Evolutionary conservation across 1,139 yeast genomes (phyloP).

Genomic region (Arxiozyma slooffiae): DNA sequence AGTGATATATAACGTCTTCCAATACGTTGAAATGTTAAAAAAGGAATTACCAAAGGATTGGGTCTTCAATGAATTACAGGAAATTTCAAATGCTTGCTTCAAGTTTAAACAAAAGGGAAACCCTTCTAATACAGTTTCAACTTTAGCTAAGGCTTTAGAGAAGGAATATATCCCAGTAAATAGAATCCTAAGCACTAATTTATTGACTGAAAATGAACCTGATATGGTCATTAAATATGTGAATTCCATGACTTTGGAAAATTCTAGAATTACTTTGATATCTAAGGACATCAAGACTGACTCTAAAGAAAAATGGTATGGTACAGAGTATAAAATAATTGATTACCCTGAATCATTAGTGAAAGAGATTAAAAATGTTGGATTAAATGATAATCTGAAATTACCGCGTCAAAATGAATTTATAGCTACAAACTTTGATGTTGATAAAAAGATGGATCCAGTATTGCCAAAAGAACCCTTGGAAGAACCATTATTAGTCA

Average conservation of each 20-base stretch:
- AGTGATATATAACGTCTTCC: conserved; percentile 51
- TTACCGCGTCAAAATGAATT: conserved; percentile 69
- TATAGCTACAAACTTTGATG: conserved; percentile 66
- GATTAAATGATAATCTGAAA: conserved; percentile 38
- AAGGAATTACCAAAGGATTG: conserved; percentile 49
- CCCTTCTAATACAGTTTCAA: conserved; percentile 50
- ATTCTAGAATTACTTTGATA: conserved; percentile 51
- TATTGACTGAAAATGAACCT: conserved; percentile 52
- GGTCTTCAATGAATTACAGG: conserved; percentile 42
- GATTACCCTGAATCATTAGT: conserved; percentile 37
- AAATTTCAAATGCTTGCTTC: conserved; percentile 42
- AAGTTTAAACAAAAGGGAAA: conserved; percentile 58
- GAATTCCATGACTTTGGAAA: conserved; percentile 43
- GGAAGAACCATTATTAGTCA: conserved; percentile 42
- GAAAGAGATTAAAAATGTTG: conserved; percentile 30
- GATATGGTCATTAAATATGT: conserved; percentile 44
- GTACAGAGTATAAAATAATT: conserved; percentile 59
- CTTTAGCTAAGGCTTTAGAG: conserved; percentile 43
- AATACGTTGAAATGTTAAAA: conserved; percentile 56
- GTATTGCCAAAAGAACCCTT: conserved; percentile 28
- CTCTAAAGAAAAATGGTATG: conserved; percentile 73
- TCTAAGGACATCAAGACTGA: conserved; percentile 39
- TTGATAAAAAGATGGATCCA: conserved; percentile 37
- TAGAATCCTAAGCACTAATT: conserved; percentile 46
- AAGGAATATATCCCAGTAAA: conserved; percentile 51